Base-by-base conservation (phyloP, 345 rosid genomes). In the Rubroshorea leprosula region DNA sequence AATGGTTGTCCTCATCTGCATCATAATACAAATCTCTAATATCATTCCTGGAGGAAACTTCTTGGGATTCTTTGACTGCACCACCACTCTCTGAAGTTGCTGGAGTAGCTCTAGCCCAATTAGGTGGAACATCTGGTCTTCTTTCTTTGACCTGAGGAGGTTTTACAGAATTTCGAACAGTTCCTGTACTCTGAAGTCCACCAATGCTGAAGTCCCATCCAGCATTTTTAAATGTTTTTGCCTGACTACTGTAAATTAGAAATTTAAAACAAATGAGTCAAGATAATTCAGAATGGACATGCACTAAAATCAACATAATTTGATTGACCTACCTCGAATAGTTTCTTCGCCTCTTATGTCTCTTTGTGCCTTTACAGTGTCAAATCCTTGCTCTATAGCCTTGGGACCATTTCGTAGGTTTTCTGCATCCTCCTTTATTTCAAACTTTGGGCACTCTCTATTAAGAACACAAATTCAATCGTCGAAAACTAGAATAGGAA, bases 131-230 rank as follows among this genome's bases (percentile, higher is more conserved):
- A 55, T 89, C 96, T 49, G 75, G 71, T 69, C 76, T 84, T 83
- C 76, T 85, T 79, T 93, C 96, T 80, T 87, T 76, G 60, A 78
- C 75, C 72, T 83, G 97, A 23, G 99, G 96, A 47, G 95, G 95
- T 70, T 74, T 84, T 61, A 76, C 67, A 65, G 81, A 80, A 71
- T 80, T 77, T 66, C 77, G 77, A 39, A 87, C 78, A 27, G 96
- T 85, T 66, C 89, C 97, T 21, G 80, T 69, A 75, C 84, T 55
- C 69, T 70, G 86, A 35, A 83, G 60, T 73, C 87, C 97, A 69
- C 97, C 86, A 65, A 89, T 74, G 77, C 97, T 93, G 79, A 93
- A 93, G 77, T 93, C 95, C 99, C 99, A 93, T 44, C 92, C 99
- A 62, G 92, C 80, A 78, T 72, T 87, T 77, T 69, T 89, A 55